These are phyloP conservation scores for Cryptococcus sp. DNA, from an alignment of 1,284 basidiomycete genomes.

Conservation along the genomic window DNA sequence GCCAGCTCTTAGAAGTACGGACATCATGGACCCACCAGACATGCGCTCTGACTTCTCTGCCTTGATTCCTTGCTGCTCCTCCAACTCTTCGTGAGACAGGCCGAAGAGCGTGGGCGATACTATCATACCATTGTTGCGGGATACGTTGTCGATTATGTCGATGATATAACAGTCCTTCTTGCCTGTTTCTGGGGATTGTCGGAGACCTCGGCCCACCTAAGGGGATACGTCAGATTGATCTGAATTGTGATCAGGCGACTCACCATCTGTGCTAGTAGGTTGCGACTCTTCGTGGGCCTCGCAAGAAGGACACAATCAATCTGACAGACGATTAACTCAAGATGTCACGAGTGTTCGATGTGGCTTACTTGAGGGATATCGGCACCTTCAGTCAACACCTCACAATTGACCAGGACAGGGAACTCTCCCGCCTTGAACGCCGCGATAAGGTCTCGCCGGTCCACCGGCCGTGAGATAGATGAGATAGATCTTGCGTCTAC, in stretches of 20 bases:
- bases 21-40: background rate
- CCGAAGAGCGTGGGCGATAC: slow-evolving; percentile 80
- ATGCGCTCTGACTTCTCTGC: background rate
- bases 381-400: slow-evolving; percentile 86
- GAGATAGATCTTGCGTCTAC: slow-evolving; percentile 83
- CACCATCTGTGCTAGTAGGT: slow-evolving; percentile 92
- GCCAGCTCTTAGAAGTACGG: background rate
- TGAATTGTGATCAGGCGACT: slow-evolving; percentile 13
- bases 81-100: slow-evolving; percentile 66
- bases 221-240: background rate
- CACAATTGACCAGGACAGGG: slow-evolving; percentile 89
- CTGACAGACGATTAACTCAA: slow-evolving; percentile 17
- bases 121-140: slow-evolving; percentile 67
- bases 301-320: slow-evolving; percentile 88
- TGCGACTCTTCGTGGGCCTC: slow-evolving; percentile 80
- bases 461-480: slow-evolving; percentile 62
- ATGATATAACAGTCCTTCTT: slow-evolving; percentile 86
- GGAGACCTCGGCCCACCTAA: slow-evolving; percentile 90
- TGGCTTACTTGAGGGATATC: slow-evolving; percentile 68
- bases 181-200: slow-evolving; percentile 73
- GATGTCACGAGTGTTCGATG: background rate
- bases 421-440: slow-evolving; percentile 70
- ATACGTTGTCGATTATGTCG: slow-evolving; percentile 81
- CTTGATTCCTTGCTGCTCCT: slow-evolving; percentile 51
- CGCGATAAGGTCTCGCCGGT: slow-evolving; percentile 64